Evolutionary conservation across 2,329 filamentous ascomycete species (phyloP), one percentile per base, ranked within the genome.

Genomic region (Epichloe uncinata): DNA sequence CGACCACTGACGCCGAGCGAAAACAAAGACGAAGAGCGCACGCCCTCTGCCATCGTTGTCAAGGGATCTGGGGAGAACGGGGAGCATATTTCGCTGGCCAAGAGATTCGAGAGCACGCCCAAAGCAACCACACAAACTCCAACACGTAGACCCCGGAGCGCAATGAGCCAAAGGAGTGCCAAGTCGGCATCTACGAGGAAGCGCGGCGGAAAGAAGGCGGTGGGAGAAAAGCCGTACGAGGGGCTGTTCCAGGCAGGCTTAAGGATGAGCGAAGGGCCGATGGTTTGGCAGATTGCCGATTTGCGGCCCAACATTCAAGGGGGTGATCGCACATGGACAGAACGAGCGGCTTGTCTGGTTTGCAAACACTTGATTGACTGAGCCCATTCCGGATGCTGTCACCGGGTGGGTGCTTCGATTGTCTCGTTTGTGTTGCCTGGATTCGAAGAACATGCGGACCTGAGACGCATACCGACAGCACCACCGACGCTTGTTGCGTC

Each of bases 251-350:
- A 75, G 45, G 77, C 73, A 3, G 65, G 61, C 2, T 64, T 80
- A 22, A 66, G 67, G 53, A 71, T 74, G 58, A 70, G 72, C 38
- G 62, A 65, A 3, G 71, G 69, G 3, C 72, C 73, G 16, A 72
- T 75, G 0, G 60, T 69, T 20, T 68, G 79, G 47, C 72, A 77
- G 54, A 71, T 80, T 47, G 69, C 61, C 26, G 77, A 80, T 55
- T 61, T 78, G 43, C 69, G 77, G 44, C 58, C 69, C 33, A 65
- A 67, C 9, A 63, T 79, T 6, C 60, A 60, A 2, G 73, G 70
- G 75, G 75, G 75, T 2, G 70, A 72, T 34, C 77, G 73, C 60
- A 65, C 63, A 9, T 81, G 77, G 77, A 71, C 67, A 11, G 75
- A 79, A 58, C 68, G 68, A 35, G 64, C 61, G 3, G 50, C 66